Evolutionary conservation across 768 basidiomycete species (phyloP), one percentile per base, ranked within the genome.

Genomic region (Suillus alpinus): DNA sequence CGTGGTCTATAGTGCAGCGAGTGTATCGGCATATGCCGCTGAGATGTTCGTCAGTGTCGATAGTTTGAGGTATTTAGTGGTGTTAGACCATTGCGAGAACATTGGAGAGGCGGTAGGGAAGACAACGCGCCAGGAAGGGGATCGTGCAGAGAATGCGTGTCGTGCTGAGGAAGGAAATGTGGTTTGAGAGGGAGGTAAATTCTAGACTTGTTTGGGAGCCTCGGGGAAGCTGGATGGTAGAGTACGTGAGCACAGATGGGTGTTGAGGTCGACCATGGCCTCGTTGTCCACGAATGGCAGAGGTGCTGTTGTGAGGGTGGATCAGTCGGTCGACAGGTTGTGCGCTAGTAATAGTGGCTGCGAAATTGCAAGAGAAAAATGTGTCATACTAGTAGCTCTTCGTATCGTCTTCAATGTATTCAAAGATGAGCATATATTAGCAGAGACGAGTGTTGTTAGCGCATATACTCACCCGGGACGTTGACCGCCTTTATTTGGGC

Each of bases 111-210:
- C 82, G 78, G 14, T 73, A 43, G 44, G 68, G 52, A 63, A 68
- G 67, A 53, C 65, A 68, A 32, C 75, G 70, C 12, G 73, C 66
- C 59, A 78, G 68, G 63, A 81, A 82, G 5, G 83, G 81, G 4
- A 83, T 56, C 5, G 79, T 70, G 59, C 80, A 80, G 32, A 81
- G 62, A 41, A 80, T 66, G 65, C 78, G 82, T 2, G 73, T 58
- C 2, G 69, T 63, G 46, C 76, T 76, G 46, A 79, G 65, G 32
- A 73, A 68, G 6, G 70, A 58, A 44, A 81, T 63, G 34, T 68
- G 69, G 0, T 76, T 61, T 6, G 78, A 72, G 59, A 82, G 73
- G 8, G 80, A 73, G 5, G 75, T 77, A 52, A 80, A 76, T 58
- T 78, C 72, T 56, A 78, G 50, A 13, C 56, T 67, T 20, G 56